Evolutionary conservation across 257 asterid genomes (phyloP).

Genomic region (Osmanthus fragrans): DNA sequence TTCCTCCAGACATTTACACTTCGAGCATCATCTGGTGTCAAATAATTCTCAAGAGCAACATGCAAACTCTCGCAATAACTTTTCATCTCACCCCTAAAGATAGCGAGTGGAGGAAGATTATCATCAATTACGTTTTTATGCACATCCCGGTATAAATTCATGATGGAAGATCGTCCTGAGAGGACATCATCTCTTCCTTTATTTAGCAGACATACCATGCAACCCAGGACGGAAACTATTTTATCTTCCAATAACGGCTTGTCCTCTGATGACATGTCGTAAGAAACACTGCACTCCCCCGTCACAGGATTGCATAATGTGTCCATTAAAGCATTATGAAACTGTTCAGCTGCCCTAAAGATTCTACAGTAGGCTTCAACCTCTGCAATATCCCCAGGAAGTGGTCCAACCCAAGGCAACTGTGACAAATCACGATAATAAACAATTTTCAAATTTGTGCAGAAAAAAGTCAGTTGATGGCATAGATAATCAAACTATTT

Average conservation of each 20-base stretch:
- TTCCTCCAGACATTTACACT: constrained; percentile 85
- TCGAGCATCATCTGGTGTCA: constrained; percentile 75
- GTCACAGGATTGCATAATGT: constrained; percentile 88
- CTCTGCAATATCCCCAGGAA: constrained; percentile 97
- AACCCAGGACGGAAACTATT: constrained; percentile 91
- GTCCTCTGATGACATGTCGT: constrained; percentile 81
- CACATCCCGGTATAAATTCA: constrained; percentile 56
- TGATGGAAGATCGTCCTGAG: constrained; percentile 67
- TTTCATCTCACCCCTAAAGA: constrained; percentile 92
- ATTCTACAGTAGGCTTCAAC: constrained; percentile 97
- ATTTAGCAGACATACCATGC: constrained; percentile 91
- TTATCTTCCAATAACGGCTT: constrained; percentile 79
- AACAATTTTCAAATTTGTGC: constrained; percentile 43
- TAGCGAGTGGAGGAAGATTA: constrained; percentile 82
- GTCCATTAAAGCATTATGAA: constrained; percentile 85
- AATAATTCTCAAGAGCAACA: constrained; percentile 73
- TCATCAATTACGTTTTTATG: constrained; percentile 58
- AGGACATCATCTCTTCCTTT: constrained; percentile 95
- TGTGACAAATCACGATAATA: constrained; percentile 54
- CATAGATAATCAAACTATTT: not conserved
- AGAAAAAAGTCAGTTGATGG: constrained; percentile 29
- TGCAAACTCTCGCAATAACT: constrained; percentile 96
- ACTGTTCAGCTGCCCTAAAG: constrained; percentile 86
- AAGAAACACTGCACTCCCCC: constrained; percentile 86
- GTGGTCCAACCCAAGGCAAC: constrained; percentile 82